Evolutionary conservation across 2,329 filamentous ascomycete species (phyloP), one percentile per base, ranked within the genome.

Genomic region (Microdochium nivale): DNA sequence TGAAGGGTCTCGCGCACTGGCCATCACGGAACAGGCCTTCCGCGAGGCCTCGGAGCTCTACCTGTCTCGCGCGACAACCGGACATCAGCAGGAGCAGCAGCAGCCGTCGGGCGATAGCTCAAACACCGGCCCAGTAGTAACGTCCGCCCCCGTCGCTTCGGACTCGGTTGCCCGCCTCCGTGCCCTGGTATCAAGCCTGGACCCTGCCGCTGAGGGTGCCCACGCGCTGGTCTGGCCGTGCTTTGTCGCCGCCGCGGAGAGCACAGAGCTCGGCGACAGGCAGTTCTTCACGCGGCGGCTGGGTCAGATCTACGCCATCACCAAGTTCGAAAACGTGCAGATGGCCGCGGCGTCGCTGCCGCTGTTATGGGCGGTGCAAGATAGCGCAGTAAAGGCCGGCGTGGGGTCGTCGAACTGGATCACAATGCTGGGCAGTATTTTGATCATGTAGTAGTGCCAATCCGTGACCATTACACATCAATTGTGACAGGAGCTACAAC

Each of bases 191-290:
- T 30, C 55, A 1, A 54, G 54, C 5, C 51, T 72, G 4, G 57
- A 62, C 4, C 54, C 60, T 0, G 51, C 59, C 1, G 62, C 59
- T 0, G 61, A 62, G 3, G 68, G 69, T 2, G 60, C 62, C 0
- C 69, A 72, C 40, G 65, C 67, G 1, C 63, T 73, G 0, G 68
- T 72, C 0, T 73, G 70, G 70, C 59, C 66, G 0, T 72, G 65
- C 49, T 72, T 72, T 27, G 62, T 72, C 1, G 69, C 67, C 1
- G 68, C 67, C 0, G 69, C 68, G 0, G 69, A 72, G 51, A 71
- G 69, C 37, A 59, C 59, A 0, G 56, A 65, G 1, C 62, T 64
- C 0, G 60, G 61, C 21, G 67, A 72, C 48, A 58, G 68, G 2
- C 49, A 56, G 0, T 73, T 70, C 25, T 73, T 72, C 47, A 58